Evolutionary conservation across 139 green algal species (phyloP), one percentile per base, ranked within the genome.

Genomic region (Tetraselmis striata): DNA sequence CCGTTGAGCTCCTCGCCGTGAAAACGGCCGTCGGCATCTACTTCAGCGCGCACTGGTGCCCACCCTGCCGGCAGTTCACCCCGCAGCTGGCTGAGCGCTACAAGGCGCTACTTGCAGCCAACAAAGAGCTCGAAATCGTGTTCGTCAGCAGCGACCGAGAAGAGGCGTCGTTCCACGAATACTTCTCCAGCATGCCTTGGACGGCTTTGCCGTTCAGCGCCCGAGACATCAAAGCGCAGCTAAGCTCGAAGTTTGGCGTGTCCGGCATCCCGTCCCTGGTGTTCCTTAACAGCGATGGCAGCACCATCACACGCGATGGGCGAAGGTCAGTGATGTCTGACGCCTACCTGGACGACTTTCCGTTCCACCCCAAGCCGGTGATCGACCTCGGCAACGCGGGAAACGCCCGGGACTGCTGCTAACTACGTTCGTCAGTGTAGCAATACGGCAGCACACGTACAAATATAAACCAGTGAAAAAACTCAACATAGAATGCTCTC

Each of bases 231-330:
- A 84, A 81, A 58, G 59, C 58, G 1, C 29, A 75, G 59, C 79
- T 86, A 2, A 76, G 32, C 26, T n/a, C 59, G n/a, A 76, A 75
- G 22, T 86, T 59, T 80, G 79, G 82, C 31, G 78, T 85, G 28
- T 31, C 32, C n/a, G 83, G 83, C 79, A 86, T 86, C 76, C 83
- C 83, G 75, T 78, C 75, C 2, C 30, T 86, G 1, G n/a, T 84
- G 24, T 31, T 86, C 27, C 0, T 86, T 30, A 76, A 84, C 31
- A 79, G 58, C 1, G 83, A 28, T 1, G 83, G 79, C 29, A 75
- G 59, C 2, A 25, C 81, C 25, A 83, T 86, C 58, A 86, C 75
- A 0, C 31, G 30, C 30, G 59, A 81, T 29, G 83, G 75, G 1
- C 45, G 79, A 0, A 79, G 81, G 1, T 79, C 76, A 1, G 29